Conservation (phyloP, 768 basidiomycete genomes). For the Lactarius hatsudake region DNA sequence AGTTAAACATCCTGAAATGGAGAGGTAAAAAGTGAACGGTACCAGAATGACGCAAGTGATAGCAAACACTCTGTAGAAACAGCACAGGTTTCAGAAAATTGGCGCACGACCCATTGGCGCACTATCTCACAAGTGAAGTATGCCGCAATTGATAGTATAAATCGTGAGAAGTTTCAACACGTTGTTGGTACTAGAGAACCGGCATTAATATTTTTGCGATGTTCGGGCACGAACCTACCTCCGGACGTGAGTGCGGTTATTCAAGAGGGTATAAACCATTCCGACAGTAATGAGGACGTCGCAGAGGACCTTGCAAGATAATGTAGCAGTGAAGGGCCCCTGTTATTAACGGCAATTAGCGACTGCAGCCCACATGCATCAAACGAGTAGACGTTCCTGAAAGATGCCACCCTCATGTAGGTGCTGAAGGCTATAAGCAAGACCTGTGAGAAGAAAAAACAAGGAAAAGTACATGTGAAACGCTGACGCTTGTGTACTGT, state of each 20-base stretch:
- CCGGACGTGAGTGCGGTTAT: too few species aligned
- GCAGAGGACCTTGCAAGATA: too few species aligned
- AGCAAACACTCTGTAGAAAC: background rate
- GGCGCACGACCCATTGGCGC: too few species aligned
- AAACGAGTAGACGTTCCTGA: background rate
- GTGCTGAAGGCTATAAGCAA: background rate
- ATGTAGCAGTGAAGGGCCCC: background rate
- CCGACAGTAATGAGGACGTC: too few species aligned
- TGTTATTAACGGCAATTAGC: background rate
- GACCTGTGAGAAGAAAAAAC: background rate
- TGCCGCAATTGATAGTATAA: constrained; percentile 6
- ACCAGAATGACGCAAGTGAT: constrained; percentile 1
- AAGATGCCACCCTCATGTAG: background rate
- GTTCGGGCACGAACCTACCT: too few species aligned
- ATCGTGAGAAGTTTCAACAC: background rate
- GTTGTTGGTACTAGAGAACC: background rate
- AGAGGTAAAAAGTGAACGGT: background rate
- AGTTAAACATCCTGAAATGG: too few species aligned
- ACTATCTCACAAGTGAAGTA: background rate
- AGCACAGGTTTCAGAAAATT: background rate
- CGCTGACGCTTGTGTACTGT: too few species aligned
- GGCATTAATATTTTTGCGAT: background rate
- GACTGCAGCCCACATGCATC: background rate
- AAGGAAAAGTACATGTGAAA: too few species aligned
- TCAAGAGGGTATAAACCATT: too few species aligned